phyloP scores from a whole-genome alignment of 441 rosid genomes.

The Capsella rubella region DNA sequence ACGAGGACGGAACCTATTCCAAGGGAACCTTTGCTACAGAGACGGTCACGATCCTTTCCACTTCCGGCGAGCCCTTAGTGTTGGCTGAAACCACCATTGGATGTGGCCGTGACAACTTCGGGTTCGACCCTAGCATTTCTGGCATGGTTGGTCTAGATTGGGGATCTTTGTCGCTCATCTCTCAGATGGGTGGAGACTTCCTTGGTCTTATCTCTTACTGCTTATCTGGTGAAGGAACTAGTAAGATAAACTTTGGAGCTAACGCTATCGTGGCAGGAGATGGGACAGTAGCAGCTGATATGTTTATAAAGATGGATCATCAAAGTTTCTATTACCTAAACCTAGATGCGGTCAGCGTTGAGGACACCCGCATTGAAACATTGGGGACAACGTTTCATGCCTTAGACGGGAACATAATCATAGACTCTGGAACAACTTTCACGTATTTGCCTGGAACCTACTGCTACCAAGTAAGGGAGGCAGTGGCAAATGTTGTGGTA shows the following conservation, averaged over 20 bases:
- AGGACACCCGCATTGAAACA: conserved; percentile 10
- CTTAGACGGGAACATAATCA: conserved; percentile 20
- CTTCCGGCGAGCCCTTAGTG: conserved; percentile 30
- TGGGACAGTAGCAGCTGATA: conserved; percentile 21
- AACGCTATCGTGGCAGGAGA: conserved; percentile 32
- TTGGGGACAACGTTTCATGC: conserved; percentile 30
- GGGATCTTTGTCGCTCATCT: conserved; percentile 15
- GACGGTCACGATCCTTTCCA: conserved; percentile 20
- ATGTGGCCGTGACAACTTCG: conserved; percentile 26
- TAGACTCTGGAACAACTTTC: conserved; percentile 31
- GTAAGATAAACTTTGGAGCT: conserved; percentile 32
- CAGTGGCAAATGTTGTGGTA: conserved; percentile 4
- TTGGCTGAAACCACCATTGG: conserved; percentile 23
- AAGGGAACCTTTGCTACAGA: conserved; percentile 2
- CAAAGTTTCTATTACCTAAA: conserved; percentile 25
- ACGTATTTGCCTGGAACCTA: conserved; percentile 17
- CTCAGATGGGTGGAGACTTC: not conserved
- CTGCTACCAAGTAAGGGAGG: conserved; percentile 11
- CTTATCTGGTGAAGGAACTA: conserved; percentile 1
- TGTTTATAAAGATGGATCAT: conserved; percentile 1
- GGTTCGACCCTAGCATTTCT: not conserved
- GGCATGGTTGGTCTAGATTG: conserved; percentile 31
- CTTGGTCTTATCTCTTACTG: conserved; percentile 29
- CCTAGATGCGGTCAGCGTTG: conserved; percentile 32
- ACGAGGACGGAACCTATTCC: not conserved